Percentiles rank a stretch among this genome's conserved stretches.
Conservation (phyloP, 768 basidiomycete genomes). For the Termitomyces sp. region DNA sequence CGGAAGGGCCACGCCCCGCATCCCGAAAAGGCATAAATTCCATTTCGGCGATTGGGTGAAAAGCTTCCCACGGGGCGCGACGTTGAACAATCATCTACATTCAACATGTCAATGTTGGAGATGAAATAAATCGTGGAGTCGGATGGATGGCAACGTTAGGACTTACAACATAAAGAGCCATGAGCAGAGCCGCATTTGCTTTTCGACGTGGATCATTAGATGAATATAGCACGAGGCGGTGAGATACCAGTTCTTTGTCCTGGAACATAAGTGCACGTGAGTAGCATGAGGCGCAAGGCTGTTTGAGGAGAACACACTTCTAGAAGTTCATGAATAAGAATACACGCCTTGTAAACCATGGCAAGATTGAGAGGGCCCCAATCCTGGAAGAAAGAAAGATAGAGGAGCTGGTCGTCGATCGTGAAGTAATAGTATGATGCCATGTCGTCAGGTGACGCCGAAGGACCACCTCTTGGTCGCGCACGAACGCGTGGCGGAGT, state of each 20-base stretch:
- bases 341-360: constrained; percentile 92
- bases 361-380: constrained; percentile 90
- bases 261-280: constrained; percentile 37
- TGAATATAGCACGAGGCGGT: constrained; percentile 84
- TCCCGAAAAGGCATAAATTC: constrained; percentile 97
- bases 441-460: constrained; percentile 66
- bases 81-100: constrained; percentile 87
- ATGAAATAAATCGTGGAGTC: neutral
- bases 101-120: neutral
- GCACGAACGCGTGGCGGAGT: constrained; percentile 60
- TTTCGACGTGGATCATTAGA: constrained; percentile 82
- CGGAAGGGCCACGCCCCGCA: constrained; percentile 86
- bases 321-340: constrained; percentile 84
- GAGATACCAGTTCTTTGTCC: constrained; percentile 70
- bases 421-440: constrained; percentile 87
- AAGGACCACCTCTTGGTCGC: constrained; percentile 51
- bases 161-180: constrained; percentile 87
- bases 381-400: constrained; percentile 92
- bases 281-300: constrained; percentile 27
- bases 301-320: constrained; percentile 46
- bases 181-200: constrained; percentile 91
- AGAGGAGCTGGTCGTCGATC: constrained; percentile 87
- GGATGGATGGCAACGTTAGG: constrained; percentile 9
- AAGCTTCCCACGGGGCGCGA: constrained; percentile 89
- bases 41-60: constrained; percentile 86